These are phyloP conservation scores for Lepraria neglecta DNA, from an alignment of 495 filamentous ascomycete species.

Conservation along the genomic window DNA sequence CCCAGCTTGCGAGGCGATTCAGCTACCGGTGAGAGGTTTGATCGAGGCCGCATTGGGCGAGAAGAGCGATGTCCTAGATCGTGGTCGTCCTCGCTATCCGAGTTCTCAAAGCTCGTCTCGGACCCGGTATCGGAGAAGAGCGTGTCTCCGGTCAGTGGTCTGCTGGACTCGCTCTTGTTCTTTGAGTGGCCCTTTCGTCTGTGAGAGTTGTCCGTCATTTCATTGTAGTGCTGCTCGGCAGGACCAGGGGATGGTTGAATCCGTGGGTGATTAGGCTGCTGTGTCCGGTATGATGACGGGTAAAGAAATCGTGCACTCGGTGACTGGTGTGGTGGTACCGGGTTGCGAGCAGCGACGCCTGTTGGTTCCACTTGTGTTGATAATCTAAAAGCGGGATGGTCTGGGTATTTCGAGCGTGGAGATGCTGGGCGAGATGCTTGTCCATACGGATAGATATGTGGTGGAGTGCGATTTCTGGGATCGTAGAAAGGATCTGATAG, in stretches of 20 bases:
- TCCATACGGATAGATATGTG: slow-evolving; percentile 10
- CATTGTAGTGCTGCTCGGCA: slow-evolving; percentile 12
- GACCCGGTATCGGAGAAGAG: slow-evolving; percentile 18
- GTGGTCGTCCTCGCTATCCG: slow-evolving; percentile 23
- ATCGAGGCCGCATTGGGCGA: background rate
- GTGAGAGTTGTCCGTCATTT: slow-evolving; percentile 10
- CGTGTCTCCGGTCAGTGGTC: slow-evolving; percentile 11
- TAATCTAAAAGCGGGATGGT: slow-evolving; percentile 5
- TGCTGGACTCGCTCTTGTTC: slow-evolving; percentile 18
- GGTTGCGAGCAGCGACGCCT: slow-evolving; percentile 17
- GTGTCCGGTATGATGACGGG: slow-evolving; percentile 27
- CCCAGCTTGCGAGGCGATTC: slow-evolving; percentile 20
- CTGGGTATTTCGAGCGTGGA: slow-evolving; percentile 12
- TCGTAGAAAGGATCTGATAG: slow-evolving; percentile 28
- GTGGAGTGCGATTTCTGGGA: slow-evolving; percentile 5
- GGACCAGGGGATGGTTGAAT: slow-evolving; percentile 24
- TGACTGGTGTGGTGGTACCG: slow-evolving; percentile 20
- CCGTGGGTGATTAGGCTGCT: slow-evolving; percentile 34
- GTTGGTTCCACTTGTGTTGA: slow-evolving; percentile 4
- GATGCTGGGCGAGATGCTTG: slow-evolving; percentile 1
- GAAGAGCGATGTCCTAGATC: slow-evolving; percentile 6
- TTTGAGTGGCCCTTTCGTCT: slow-evolving; percentile 16
- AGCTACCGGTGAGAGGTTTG: slow-evolving; percentile 22
- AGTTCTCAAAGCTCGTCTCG: slow-evolving; percentile 26
- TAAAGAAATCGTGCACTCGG: slow-evolving; percentile 3